Evolutionary conservation across 768 basidiomycete genomes (phyloP).

Genomic region (Russula sp.): DNA sequence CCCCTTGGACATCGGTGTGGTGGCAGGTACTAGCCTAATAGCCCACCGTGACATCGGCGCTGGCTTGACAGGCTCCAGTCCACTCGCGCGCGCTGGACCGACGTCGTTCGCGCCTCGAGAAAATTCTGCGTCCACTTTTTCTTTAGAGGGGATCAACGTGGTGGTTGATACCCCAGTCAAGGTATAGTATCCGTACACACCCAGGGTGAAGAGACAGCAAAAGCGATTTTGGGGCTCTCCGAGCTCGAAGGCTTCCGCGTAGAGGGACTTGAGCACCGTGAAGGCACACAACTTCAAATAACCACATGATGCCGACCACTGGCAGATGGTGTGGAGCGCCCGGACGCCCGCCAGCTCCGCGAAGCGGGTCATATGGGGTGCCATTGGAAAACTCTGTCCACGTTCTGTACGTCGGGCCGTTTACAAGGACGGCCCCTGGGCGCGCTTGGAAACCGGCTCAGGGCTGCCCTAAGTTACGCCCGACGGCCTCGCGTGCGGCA

Average conservation of each 20-base stretch:
- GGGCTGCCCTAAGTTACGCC: constrained; percentile 38
- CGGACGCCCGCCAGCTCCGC: constrained; percentile 17
- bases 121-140: constrained; percentile 41
- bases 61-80: constrained; percentile 44
- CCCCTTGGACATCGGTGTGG: constrained; percentile 41
- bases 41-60: not conserved
- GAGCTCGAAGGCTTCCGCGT: constrained; percentile 26
- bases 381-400: constrained; percentile 51
- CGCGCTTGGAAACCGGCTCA: constrained; percentile 38
- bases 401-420: constrained; percentile 35
- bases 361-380: constrained; percentile 38
- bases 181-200: constrained; percentile 48
- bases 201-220: constrained; percentile 34
- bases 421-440: constrained; percentile 32
- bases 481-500: constrained; percentile 50
- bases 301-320: constrained; percentile 12
- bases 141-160: constrained; percentile 38
- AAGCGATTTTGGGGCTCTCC: constrained; percentile 26
- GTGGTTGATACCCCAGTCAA: constrained; percentile 52
- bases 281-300: constrained; percentile 22
- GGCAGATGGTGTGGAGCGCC: not conserved
- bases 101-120: constrained; percentile 35
- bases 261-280: constrained; percentile 57
- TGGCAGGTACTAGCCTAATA: constrained; percentile 30
- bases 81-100: constrained; percentile 40